Evolutionary conservation across 768 basidiomycete genomes (phyloP).

Genomic region (Xanthoconium purpureum): DNA sequence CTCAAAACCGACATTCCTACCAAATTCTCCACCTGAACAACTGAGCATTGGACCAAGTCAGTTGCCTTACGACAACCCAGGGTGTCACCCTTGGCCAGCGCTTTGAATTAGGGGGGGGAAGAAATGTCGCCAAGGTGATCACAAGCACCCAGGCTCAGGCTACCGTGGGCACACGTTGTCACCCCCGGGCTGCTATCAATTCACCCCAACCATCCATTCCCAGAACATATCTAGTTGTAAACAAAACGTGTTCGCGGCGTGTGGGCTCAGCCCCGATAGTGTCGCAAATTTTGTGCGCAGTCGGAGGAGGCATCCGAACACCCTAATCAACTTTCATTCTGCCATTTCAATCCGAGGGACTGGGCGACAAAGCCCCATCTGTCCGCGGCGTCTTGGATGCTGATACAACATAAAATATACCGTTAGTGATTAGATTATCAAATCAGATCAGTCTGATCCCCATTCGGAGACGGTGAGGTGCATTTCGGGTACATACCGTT

Average conservation of each 20-base stretch:
- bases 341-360: constrained; percentile 50
- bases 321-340: constrained; percentile 15
- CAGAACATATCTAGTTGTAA: neutral
- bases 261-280: neutral
- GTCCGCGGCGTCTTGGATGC: constrained; percentile 73
- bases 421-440: constrained; percentile 14
- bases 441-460: neutral
- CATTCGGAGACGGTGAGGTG: neutral
- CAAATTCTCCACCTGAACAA: constrained; percentile 7
- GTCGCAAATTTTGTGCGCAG: neutral
- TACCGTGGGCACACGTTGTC: neutral
- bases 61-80: neutral
- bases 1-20: constrained; percentile 75
- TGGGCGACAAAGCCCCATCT: constrained; percentile 77
- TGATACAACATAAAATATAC: constrained; percentile 27
- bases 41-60: neutral
- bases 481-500: constrained; percentile 41
- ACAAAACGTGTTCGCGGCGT: neutral
- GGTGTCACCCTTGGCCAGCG: neutral
- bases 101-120: too few species aligned
- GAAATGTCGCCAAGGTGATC: neutral
- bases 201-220: neutral
- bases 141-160: neutral
- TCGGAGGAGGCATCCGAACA: neutral
- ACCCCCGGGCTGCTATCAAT: neutral